Conservation (phyloP, 371 early-diverging fungal genomes). For the Rhizomucor miehei region DNA sequence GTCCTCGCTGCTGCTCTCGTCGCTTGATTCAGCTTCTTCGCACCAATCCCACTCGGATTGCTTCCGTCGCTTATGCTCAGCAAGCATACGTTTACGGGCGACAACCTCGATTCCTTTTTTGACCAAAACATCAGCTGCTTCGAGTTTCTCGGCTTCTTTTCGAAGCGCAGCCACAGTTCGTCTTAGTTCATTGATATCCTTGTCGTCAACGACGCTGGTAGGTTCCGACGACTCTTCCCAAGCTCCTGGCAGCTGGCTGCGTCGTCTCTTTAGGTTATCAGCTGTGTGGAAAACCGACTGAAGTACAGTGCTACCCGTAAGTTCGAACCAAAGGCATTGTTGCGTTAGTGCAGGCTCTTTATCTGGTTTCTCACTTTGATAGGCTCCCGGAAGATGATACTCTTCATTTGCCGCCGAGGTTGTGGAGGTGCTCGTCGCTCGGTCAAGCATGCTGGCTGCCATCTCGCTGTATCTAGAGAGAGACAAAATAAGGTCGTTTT, state of each 20-base stretch:
- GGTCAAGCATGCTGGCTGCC: too few species aligned
- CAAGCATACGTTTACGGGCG: conserved; percentile 29
- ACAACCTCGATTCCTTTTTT: conserved; percentile 41
- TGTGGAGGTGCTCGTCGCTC: neutral
- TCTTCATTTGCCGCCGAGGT: neutral
- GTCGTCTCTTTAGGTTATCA: too few species aligned
- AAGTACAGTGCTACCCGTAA: too few species aligned
- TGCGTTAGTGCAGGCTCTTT: too few species aligned
- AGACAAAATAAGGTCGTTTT: too few species aligned
- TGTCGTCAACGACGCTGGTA: conserved; percentile 8
- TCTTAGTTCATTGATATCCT: conserved; percentile 24
- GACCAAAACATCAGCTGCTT: conserved; percentile 40
- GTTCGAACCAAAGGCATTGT: too few species aligned
- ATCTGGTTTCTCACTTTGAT: neutral
- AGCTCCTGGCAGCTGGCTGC: too few species aligned
- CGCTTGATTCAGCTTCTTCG: conserved; percentile 3
- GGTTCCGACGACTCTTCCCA: too few species aligned
- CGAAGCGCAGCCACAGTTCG: conserved; percentile 32
- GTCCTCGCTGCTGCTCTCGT: neutral
- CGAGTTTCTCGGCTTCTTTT: conserved; percentile 33
- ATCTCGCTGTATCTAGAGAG: too few species aligned
- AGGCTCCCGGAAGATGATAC: neutral
- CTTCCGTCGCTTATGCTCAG: conserved; percentile 17
- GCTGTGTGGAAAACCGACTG: too few species aligned
- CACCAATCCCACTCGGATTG: conserved; percentile 27